These are phyloP conservation scores for Arthrobotrys pseudoclavata DNA, from an alignment of 2,329 filamentous ascomycete species.

Conservation along the genomic window DNA sequence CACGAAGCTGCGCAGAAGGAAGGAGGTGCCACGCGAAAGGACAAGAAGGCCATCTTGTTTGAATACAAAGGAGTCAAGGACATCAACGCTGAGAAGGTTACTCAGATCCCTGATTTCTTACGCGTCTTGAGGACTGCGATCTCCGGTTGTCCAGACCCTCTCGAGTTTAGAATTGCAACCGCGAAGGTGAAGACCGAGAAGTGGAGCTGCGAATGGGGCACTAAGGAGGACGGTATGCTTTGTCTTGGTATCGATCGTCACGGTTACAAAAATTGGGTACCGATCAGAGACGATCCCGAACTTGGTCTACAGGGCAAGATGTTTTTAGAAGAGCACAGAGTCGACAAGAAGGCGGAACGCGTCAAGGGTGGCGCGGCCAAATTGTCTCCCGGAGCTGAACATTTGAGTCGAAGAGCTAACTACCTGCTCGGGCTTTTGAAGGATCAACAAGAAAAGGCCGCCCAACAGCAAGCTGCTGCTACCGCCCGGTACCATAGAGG, in stretches of 20 bases:
- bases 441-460: constrained; percentile 82
- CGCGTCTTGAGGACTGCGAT: constrained; percentile 81
- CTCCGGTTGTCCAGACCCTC: constrained; percentile 76
- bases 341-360: constrained; percentile 95
- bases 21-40: constrained; percentile 83
- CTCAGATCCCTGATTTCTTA: constrained; percentile 91
- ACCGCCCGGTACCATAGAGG: constrained; percentile 56
- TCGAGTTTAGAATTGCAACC: constrained; percentile 86
- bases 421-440: constrained; percentile 96
- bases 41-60: constrained; percentile 95
- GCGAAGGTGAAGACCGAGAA: constrained; percentile 82
- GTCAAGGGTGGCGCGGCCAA: constrained; percentile 74
- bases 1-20: constrained; percentile 79
- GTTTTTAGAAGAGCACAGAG: constrained; percentile 97
- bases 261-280: constrained; percentile 94
- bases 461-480: constrained; percentile 75
- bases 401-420: constrained; percentile 92
- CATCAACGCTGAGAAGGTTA: constrained; percentile 93
- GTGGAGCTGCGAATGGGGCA: constrained; percentile 92
- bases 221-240: constrained; percentile 96
- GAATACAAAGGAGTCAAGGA: constrained; percentile 94
- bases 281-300: constrained; percentile 91
- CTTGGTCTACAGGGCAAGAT: constrained; percentile 90
- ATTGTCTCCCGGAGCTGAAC: constrained; percentile 83
- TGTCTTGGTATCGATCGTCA: constrained; percentile 92